These are phyloP conservation scores for Penstemon davidsonii DNA, from an alignment of 257 asterid genomes.

Conservation along the genomic window DNA sequence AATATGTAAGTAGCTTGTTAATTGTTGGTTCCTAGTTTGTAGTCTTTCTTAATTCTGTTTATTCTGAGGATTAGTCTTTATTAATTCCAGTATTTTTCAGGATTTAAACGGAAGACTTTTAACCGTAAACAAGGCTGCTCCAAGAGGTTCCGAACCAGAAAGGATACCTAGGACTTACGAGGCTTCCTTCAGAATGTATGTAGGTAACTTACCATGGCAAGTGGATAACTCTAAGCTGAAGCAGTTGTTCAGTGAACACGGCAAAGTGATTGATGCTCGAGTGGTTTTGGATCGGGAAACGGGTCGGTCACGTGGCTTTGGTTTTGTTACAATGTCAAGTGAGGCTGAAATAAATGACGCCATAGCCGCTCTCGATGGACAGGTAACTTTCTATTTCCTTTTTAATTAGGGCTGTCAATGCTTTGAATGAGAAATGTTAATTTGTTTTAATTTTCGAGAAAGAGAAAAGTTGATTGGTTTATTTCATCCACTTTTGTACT, in stretches of 20 bases:
- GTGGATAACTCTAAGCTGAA: slow-evolving; percentile 51
- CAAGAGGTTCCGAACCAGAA: slow-evolving; percentile 53
- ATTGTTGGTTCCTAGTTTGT: neutral
- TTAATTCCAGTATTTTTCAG: slow-evolving; percentile 18
- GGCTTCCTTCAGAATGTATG: slow-evolving; percentile 49
- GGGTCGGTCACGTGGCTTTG: slow-evolving; percentile 65
- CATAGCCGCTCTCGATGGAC: slow-evolving; percentile 62
- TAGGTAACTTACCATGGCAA: slow-evolving; percentile 64
- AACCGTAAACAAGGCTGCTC: slow-evolving; percentile 63
- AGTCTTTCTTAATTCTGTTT: neutral
- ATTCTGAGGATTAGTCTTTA: neutral
- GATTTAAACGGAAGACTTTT: slow-evolving; percentile 54
- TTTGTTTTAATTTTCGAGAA: no score
- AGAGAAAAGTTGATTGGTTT: no score
- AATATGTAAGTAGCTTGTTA: slow-evolving; percentile 53
- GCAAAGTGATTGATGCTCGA: slow-evolving; percentile 51
- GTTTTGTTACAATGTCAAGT: slow-evolving; percentile 57
- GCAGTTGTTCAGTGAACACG: slow-evolving; percentile 60
- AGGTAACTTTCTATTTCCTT: slow-evolving; percentile 32
- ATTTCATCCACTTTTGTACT: neutral
- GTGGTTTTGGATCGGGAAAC: slow-evolving; percentile 55
- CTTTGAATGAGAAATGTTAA: neutral
- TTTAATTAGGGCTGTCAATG: no score
- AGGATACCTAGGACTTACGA: slow-evolving; percentile 40
- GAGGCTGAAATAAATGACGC: slow-evolving; percentile 61